Evolutionary conservation across 768 basidiomycete genomes (phyloP), one percentile per base, ranked within the genome.

Genomic region (Phaeotremella skinneri): DNA sequence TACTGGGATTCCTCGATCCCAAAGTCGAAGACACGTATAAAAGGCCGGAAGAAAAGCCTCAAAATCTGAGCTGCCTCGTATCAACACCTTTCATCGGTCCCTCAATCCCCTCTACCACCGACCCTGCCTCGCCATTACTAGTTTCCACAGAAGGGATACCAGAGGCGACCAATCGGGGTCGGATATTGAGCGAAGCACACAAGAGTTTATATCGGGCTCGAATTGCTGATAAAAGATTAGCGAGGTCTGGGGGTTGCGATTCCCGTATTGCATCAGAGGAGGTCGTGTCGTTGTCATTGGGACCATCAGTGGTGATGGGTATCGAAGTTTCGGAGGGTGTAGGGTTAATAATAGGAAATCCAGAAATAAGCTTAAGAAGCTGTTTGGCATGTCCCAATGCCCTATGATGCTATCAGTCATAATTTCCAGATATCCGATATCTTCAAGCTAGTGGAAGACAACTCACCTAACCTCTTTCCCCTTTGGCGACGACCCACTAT

Each of bases 181-280:
- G 73, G 7, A 91, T 83, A 30, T 89, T 89, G 21, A 97, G 80
- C 0, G 84, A 83, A 0, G 91, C 85, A 67, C 93, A 99, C 37
- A 93, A 83, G 0, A 85, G 83, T 69, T 87, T 88, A 78, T 98
- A 96, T 62, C 88, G 83, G 1, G 91, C 89, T 41, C 90, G 84
- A 59, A 97, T 92, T 62, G 89, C 85, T 26, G 86, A 83, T 63
- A 94, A 85, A 26, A 92, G 83, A 55, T 84, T 84, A 7, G 85
- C 78, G 45, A 94, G 83, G 75, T 96, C 91, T 16, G n/a, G n/a
- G n/a, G n/a, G 84, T 48, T 20, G n/a, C 26, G 45, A 41, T n/a
- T n/a, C 37, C 13, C 37, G 11, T 41, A n/a, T n/a, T n/a, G n/a
- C n/a, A n/a, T 17, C 49, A 52, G 20, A 21, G 25, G 56, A 13